Percentiles rank a stretch among this genome's conserved stretches.
Evolutionary conservation across 2,329 filamentous ascomycete genomes (phyloP).

Genomic region (Fusarium succisae): DNA sequence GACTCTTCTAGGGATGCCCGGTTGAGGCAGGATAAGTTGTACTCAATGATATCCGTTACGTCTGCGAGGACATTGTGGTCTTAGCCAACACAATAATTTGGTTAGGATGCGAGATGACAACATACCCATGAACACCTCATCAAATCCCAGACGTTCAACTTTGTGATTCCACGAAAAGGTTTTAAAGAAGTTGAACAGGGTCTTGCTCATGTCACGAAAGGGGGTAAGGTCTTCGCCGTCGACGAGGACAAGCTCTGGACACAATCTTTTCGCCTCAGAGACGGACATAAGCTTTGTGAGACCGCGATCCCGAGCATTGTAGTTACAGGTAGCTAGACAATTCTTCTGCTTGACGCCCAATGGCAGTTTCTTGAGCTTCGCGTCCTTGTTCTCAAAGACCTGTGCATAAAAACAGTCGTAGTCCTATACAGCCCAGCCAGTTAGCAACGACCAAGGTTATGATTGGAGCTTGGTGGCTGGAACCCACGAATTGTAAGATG

Average conservation of each 20-base stretch:
- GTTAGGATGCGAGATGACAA: background rate
- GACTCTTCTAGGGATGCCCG: constrained; percentile 69
- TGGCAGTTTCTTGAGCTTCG: constrained; percentile 75
- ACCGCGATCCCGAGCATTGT: constrained; percentile 80
- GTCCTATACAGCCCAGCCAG: constrained; percentile 57
- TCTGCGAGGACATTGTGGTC: constrained; percentile 60
- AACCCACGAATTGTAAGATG: constrained; percentile 82
- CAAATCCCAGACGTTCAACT: constrained; percentile 86
- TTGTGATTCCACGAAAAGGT: constrained; percentile 80
- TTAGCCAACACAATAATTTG: constrained; percentile 9
- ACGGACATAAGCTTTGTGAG: constrained; percentile 87
- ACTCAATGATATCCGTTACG: constrained; percentile 85
- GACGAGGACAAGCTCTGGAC: constrained; percentile 85
- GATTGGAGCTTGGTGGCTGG: background rate
- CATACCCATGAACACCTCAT: constrained; percentile 75
- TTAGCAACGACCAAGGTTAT: constrained; percentile 9
- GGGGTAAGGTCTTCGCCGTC: constrained; percentile 86
- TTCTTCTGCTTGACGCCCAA: constrained; percentile 92
- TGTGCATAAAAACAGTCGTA: constrained; percentile 96
- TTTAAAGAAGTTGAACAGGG: constrained; percentile 77
- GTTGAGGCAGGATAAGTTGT: constrained; percentile 80
- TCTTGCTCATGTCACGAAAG: constrained; percentile 88
- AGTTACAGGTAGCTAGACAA: constrained; percentile 94
- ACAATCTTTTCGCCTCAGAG: constrained; percentile 79
- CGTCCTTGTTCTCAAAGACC: constrained; percentile 84